Percentiles rank a stretch among this genome's conserved stretches.
phyloP scores from a whole-genome alignment of 2,329 filamentous ascomycete species.

The Alternaria sp. region DNA sequence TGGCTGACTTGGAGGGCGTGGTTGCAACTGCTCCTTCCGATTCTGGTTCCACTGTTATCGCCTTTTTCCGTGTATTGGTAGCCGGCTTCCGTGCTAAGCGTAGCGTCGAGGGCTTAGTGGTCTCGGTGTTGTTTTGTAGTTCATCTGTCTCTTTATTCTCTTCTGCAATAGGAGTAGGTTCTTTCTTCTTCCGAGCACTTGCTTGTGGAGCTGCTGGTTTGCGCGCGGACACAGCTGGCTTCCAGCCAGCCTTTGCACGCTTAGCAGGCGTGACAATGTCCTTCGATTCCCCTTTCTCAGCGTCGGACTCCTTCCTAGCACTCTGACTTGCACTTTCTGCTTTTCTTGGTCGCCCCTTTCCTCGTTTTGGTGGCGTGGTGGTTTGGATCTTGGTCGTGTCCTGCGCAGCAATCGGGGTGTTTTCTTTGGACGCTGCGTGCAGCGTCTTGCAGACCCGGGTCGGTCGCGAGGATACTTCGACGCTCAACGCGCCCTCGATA shows the following conservation, averaged over 20 bases:
- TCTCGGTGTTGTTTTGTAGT: conserved; percentile 10
- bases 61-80: conserved; percentile 19
- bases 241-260: conserved; percentile 16
- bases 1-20: conserved; percentile 29
- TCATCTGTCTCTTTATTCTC: conserved; percentile 20
- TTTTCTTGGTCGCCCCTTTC: conserved; percentile 27
- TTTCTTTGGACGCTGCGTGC: conserved; percentile 20
- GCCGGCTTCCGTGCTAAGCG: conserved; percentile 20
- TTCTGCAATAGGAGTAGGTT: conserved; percentile 14
- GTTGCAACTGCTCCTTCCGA: conserved; percentile 20
- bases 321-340: conserved; percentile 28
- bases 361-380: conserved; percentile 31
- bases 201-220: conserved; percentile 24
- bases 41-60: conserved; percentile 7
- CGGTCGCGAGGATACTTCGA: conserved; percentile 20
- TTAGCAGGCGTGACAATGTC: conserved; percentile 30
- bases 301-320: conserved; percentile 16
- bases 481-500: conserved; percentile 54
- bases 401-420: conserved; percentile 13
- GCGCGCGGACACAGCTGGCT: conserved; percentile 26
- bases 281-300: conserved; percentile 25
- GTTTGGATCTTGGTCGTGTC: conserved; percentile 27
- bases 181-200: conserved; percentile 24
- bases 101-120: conserved; percentile 16
- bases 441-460: conserved; percentile 12